These are phyloP conservation scores for Curvularia lunata DNA, from an alignment of 2,329 filamentous ascomycete species.

Conservation along the genomic window DNA sequence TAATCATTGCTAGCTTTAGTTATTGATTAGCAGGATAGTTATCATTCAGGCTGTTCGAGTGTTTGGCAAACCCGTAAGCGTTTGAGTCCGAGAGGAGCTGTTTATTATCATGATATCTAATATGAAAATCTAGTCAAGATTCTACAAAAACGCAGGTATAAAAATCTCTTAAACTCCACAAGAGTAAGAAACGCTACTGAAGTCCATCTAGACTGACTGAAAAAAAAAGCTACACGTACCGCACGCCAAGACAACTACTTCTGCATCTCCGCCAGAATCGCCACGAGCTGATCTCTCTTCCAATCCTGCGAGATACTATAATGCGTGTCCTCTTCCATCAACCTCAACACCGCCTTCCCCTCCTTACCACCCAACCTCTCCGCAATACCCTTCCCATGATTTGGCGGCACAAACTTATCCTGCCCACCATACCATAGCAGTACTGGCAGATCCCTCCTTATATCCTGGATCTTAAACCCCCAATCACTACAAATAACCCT, in stretches of 20 bases:
- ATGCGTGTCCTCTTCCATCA: constrained; percentile 47
- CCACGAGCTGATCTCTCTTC: constrained; percentile 26
- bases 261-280: constrained; percentile 14
- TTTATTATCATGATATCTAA: not conserved
- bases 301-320: constrained; percentile 27
- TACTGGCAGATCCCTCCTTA: constrained; percentile 45
- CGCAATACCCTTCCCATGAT: constrained; percentile 45
- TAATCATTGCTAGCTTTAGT: not conserved
- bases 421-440: constrained; percentile 39
- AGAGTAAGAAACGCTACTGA: not conserved
- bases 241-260: not conserved
- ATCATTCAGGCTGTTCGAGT: not conserved
- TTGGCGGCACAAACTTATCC: constrained; percentile 43
- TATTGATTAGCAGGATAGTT: too few relatives aligned
- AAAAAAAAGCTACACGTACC: not conserved
- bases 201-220: not conserved
- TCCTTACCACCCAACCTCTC: constrained; percentile 32
- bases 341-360: constrained; percentile 31
- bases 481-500: constrained; percentile 34
- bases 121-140: not conserved
- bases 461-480: constrained; percentile 48
- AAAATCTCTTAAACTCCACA: not conserved
- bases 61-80: not conserved
- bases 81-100: not conserved
- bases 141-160: not conserved